Evolutionary conservation across 2,329 filamentous ascomycete species (phyloP).

Genomic region (Phaeosphaeria sp.): DNA sequence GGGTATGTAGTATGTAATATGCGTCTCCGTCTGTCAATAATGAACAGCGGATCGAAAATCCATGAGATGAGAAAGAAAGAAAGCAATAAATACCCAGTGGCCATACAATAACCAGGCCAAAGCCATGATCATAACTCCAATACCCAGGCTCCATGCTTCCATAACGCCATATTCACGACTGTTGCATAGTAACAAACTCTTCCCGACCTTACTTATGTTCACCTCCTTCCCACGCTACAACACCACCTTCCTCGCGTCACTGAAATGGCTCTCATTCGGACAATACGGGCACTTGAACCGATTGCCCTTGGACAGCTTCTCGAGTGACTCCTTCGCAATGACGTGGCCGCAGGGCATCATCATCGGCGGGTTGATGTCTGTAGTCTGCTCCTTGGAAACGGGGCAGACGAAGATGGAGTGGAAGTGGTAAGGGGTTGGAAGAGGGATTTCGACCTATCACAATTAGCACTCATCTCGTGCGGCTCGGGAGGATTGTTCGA

Average conservation of each 20-base stretch:
- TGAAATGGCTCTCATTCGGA: conserved; percentile 78
- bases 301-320: conserved; percentile 77
- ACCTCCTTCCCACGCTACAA: conserved; percentile 24
- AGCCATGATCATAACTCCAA: neutral
- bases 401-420: conserved; percentile 98
- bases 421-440: conserved; percentile 73
- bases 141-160: neutral
- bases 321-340: conserved; percentile 82
- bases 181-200: neutral
- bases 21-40: neutral
- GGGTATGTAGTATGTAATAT: neutral
- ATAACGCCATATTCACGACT: neutral
- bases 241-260: conserved; percentile 66
- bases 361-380: conserved; percentile 92
- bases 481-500: neutral
- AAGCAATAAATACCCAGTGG: neutral
- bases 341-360: conserved; percentile 97
- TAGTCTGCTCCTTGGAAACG: conserved; percentile 95
- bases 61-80: neutral
- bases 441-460: conserved; percentile 66
- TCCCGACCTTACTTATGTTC: neutral
- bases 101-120: neutral
- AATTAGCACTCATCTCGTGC: neutral
- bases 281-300: conserved; percentile 98
- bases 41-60: neutral